Base-by-base conservation (phyloP, 2,329 filamentous ascomycete species). In the Penicillium sp. region DNA sequence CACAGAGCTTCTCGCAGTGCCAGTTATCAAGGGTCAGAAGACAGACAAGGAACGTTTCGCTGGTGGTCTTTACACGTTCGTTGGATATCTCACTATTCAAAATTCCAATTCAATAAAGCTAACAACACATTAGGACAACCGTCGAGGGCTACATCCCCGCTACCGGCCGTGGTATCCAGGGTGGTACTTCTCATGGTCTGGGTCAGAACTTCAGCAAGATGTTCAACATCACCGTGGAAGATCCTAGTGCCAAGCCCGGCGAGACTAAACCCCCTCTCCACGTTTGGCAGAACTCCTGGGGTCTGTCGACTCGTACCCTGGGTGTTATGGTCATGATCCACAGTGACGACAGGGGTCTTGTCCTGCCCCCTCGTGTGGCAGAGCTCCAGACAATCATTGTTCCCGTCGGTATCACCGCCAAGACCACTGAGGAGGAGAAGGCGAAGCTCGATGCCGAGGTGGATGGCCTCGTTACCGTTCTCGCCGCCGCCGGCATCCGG, bases 241-340 rank as follows among this genome's bases (percentile, higher is more conserved):
- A 98, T 65, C 93, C 93, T 20, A 59, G 77, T 50, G 79, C 78
- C 41, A 83, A 84, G 63, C 75, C 78, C 38, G 83, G 80, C 40
- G 82, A 93, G 69, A 86, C 87, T 72, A 86, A 87, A 56, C 79
- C 84, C 58, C 84, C 89, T 63, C 75, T 96, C 46, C 76, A 91
- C 65, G 90, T 97, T 47, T 97, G 91, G 90, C 93, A 98, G 70
- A 98, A 98, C 77, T 96, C 89, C 11, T 98, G 93, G 93, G 93
- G 93, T 72, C 81, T 98, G 51, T 97, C 91, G 1, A 98, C 93
- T 44, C 89, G 93, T 67, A 89, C 91, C 47, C 95, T 98, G 57
- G 94, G 93, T 74, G 89, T 97, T 68, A 97, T 97, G 91, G 87
- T 96, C 63, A 93, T 98, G 83, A 89, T 95, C 51, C 93, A 98